Base-by-base conservation (phyloP, 768 basidiomycete genomes). In the Coprinopsis sp. region DNA sequence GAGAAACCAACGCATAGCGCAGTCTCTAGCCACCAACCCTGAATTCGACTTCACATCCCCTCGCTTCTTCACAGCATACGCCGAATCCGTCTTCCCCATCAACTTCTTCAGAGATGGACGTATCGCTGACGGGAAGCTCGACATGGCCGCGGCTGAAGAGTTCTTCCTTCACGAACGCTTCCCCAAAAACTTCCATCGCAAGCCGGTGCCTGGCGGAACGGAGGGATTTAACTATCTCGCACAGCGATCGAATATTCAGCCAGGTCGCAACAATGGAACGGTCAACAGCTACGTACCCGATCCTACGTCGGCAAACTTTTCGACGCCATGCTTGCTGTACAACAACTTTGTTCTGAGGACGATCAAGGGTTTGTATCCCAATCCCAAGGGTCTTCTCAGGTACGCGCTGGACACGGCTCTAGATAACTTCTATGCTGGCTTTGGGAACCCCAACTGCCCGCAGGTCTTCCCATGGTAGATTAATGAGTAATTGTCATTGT, bases 1-100 rank as follows among this genome's bases (percentile, higher is more conserved):
- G 16, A 44, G 50, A 6, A 24, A 22, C 24, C 29, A 42, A 18
- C 31, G 45, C 7, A 47, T 46, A 8, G 31, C 36, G 14, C 45
- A 45, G 21, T 55, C 54, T 14, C 55, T 54, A 12, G 33, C 46
- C 3, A 51, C 45, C 25, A 57, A 57, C 37, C 56, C 50, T 18
- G 39, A 25, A 4, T 51, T 51, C 33, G 19, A 37, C 39, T 42
- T 51, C 33, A 33, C 42, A 6, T 19, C 45, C 13, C 50, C 46
- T 6, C 50, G 50, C 25, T 43, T 29, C 18, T 41, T 51, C 45
- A 47, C 45, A 24, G 50, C 46, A 11, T 51, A 47, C 33, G 38
- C 31, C 27, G 50, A 51, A 37, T 41, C 50, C 45, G 46, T 33
- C 14, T 37, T 47, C 21, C 45, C 44, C 27, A 19, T 51, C 10